Percentiles rank a stretch among this genome's conserved stretches.
phyloP scores from a whole-genome alignment of 192 early-diverging fungal species.

The Coemansia sp. region DNA sequence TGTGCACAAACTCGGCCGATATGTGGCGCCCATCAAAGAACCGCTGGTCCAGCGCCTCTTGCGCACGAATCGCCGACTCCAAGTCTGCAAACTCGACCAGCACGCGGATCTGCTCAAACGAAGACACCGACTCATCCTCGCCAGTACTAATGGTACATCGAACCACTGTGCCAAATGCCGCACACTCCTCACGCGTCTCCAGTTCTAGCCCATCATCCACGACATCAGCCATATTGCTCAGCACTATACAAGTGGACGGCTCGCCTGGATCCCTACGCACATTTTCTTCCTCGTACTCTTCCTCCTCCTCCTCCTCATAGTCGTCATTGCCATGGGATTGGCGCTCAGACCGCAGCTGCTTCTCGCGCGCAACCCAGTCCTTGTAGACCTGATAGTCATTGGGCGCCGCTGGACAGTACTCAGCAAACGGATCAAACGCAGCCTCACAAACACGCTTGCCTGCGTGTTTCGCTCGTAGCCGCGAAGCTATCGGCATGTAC shows the following conservation, averaged over 20 bases:
- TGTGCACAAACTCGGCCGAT: conserved; percentile 26
- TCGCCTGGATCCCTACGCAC: conserved; percentile 10
- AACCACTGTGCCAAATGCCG: conserved; percentile 32
- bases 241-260: conserved; percentile 17
- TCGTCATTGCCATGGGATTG: background rate
- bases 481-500: conserved; percentile 19
- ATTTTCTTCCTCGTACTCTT: background rate
- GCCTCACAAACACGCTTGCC: background rate
- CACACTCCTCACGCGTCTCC: conserved; percentile 41
- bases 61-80: conserved; percentile 24
- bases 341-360: conserved; percentile 1
- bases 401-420: conserved; percentile 38
- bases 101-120: conserved; percentile 27
- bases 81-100: conserved; percentile 37
- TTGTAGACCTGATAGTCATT: conserved; percentile 43
- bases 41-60: conserved; percentile 33
- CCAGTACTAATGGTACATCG: conserved; percentile 7
- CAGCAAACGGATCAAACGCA: conserved; percentile 34
- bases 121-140: conserved; percentile 3
- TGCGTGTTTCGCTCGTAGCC: background rate
- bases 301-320: background rate
- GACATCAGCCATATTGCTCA: conserved; percentile 45
- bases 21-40: conserved; percentile 45
- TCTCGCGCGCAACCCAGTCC: conserved; percentile 21
- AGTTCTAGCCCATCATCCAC: conserved; percentile 35